phyloP scores from a whole-genome alignment of 176 grass and related monocot species.

The Calamus simplicifolius region DNA sequence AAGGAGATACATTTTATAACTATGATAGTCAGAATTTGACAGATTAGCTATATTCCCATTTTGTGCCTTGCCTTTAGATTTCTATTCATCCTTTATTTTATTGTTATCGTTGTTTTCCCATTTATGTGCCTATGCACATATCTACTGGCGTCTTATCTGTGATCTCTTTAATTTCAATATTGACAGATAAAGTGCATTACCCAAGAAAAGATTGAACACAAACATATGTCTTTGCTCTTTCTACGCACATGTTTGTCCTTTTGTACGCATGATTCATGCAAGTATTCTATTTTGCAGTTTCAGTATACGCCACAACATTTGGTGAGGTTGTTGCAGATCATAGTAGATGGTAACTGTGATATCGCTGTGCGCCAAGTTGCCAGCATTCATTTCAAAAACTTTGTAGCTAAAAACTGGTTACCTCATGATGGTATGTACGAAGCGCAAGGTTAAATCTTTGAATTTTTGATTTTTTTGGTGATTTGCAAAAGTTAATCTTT shows the following conservation, averaged over 20 bases:
- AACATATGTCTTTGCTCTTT: too few species aligned
- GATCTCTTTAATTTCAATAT: too few species aligned
- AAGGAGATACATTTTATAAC: too few species aligned
- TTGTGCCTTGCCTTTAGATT: too few species aligned
- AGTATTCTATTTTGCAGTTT: conserved; percentile 41
- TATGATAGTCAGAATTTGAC: too few species aligned
- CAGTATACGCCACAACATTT: conserved; percentile 74
- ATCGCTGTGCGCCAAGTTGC: conserved; percentile 81
- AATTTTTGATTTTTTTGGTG: conserved; percentile 8
- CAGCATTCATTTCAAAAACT: conserved; percentile 98
- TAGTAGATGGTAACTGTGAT: conserved; percentile 76
- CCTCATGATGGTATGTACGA: conserved; percentile 48
- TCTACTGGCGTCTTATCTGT: too few species aligned
- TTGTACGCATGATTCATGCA: conserved; percentile 3
- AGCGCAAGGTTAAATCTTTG: conserved; percentile 1
- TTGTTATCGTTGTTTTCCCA: too few species aligned
- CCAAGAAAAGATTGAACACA: too few species aligned
- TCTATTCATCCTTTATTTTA: too few species aligned
- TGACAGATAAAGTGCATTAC: too few species aligned
- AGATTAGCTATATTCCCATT: too few species aligned
- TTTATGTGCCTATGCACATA: too few species aligned
- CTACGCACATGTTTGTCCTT: background rate
- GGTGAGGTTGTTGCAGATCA: conserved; percentile 77
- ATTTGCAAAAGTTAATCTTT: conserved; percentile 9
- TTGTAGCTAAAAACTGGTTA: conserved; percentile 94